A percentile compares a stretch with the other conserved stretches of the same genome.
phyloP scores from a whole-genome alignment of 257 asterid genomes.

The Solanum rostratum region DNA sequence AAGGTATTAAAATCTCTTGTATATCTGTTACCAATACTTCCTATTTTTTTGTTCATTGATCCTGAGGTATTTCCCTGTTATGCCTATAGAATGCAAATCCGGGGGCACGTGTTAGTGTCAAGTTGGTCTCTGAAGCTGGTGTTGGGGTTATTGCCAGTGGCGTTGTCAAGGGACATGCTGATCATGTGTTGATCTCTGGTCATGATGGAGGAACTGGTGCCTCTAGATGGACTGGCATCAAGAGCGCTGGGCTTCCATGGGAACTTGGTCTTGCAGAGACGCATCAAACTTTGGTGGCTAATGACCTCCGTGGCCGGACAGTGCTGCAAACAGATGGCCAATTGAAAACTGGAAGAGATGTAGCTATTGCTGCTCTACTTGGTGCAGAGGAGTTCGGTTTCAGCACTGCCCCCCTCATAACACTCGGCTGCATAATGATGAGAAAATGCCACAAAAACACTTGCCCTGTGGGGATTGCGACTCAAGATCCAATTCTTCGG shows the following conservation, averaged over 20 bases:
- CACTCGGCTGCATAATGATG: slow-evolving; percentile 99
- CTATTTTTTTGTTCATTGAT: neutral
- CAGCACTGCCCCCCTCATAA: slow-evolving; percentile 97
- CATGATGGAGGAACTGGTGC: slow-evolving; percentile 99
- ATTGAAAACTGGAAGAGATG: slow-evolving; percentile 95
- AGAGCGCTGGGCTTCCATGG: slow-evolving; percentile 99
- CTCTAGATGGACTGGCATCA: slow-evolving; percentile 97
- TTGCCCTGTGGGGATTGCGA: slow-evolving; percentile 98
- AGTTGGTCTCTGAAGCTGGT: slow-evolving; percentile 99
- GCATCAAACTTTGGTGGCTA: slow-evolving; percentile 96
- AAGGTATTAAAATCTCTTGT: slow-evolving; percentile 38
- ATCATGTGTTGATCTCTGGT: slow-evolving; percentile 92
- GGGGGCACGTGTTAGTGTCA: slow-evolving; percentile 91
- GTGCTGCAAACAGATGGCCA: slow-evolving; percentile 95
- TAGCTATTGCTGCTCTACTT: slow-evolving; percentile 93
- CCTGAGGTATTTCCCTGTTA: neutral
- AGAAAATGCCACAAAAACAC: slow-evolving; percentile 98
- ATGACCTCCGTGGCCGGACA: slow-evolving; percentile 96
- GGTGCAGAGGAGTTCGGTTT: slow-evolving; percentile 99
- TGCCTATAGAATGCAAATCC: slow-evolving; percentile 82
- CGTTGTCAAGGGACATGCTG: slow-evolving; percentile 98
- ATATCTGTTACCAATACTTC: neutral
- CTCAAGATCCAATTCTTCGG: slow-evolving; percentile 95
- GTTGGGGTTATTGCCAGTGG: slow-evolving; percentile 99
- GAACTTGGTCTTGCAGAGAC: slow-evolving; percentile 99